phyloP scores from a whole-genome alignment of 1,284 basidiomycete genomes.

The Heliocybe sulcata region DNA sequence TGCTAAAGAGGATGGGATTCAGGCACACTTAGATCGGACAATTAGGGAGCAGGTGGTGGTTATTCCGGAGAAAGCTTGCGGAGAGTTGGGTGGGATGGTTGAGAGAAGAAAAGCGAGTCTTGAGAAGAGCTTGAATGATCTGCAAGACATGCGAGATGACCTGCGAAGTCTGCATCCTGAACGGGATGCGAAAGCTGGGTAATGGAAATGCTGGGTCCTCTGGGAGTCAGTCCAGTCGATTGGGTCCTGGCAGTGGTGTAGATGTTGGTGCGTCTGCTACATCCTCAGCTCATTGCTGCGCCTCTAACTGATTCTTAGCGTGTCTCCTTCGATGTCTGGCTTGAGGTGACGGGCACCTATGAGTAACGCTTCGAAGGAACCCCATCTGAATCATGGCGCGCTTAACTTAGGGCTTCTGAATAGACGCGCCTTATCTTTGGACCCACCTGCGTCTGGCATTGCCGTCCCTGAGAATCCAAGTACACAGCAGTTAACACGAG shows the following conservation, averaged over 20 bases:
- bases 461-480: background rate
- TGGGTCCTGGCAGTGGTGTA: no score
- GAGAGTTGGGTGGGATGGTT: slow-evolving; percentile 36
- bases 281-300: no score
- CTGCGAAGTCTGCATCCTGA: background rate
- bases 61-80: slow-evolving; percentile 21
- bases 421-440: background rate
- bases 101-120: slow-evolving; percentile 35
- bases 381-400: background rate
- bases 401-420: background rate
- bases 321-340: no score
- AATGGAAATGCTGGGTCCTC: no score
- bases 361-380: background rate
- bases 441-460: background rate
- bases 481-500: background rate
- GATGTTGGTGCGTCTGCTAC: no score
- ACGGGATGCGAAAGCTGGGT: no score
- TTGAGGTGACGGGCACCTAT: no score
- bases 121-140: slow-evolving; percentile 23
- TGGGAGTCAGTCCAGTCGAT: no score
- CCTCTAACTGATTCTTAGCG: no score
- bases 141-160: slow-evolving; percentile 19
- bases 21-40: slow-evolving; percentile 40
- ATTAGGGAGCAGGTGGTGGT: slow-evolving; percentile 37
- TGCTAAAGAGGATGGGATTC: background rate